These are phyloP conservation scores for Calocera viscosa DNA, from an alignment of 768 basidiomycete species.

Conservation along the genomic window DNA sequence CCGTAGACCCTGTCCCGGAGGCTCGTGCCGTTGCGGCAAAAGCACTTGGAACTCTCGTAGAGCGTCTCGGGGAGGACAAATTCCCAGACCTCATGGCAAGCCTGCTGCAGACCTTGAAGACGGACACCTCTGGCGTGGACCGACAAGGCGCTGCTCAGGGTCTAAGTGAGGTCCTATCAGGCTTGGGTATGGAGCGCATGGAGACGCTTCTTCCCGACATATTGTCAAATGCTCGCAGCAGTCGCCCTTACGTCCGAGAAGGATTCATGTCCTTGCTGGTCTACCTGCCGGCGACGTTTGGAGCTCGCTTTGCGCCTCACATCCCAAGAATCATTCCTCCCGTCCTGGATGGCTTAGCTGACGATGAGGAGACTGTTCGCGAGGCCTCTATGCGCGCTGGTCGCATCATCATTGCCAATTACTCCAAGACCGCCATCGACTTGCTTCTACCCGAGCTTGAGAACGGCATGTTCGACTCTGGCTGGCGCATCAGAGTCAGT, in stretches of 20 bases:
- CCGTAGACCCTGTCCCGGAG: constrained; percentile 82
- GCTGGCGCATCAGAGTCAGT: constrained; percentile 87
- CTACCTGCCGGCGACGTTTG: constrained; percentile 90
- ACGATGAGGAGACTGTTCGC: constrained; percentile 86
- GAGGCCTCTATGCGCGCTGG: constrained; percentile 99
- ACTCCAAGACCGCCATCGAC: constrained; percentile 83
- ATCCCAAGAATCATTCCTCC: constrained; percentile 87
- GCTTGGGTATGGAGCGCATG: constrained; percentile 93
- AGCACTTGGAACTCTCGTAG: constrained; percentile 89
- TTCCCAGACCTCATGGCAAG: constrained; percentile 95
- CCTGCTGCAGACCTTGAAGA: constrained; percentile 73
- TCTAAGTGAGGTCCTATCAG: constrained; percentile 85
- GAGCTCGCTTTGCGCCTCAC: constrained; percentile 91
- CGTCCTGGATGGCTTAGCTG: constrained; percentile 81
- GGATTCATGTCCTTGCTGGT: constrained; percentile 98
- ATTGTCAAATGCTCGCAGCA: constrained; percentile 79
- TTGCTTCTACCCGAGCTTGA: constrained; percentile 88
- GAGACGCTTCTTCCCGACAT: constrained; percentile 91
- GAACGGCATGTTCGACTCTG: constrained; percentile 83
- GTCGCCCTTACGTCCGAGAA: constrained; percentile 82
- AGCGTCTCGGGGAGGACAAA: constrained; percentile 82
- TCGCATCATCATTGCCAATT: constrained; percentile 92
- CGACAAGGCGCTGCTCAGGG: constrained; percentile 97
- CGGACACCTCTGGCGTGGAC: constrained; percentile 89
- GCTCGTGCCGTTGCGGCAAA: constrained; percentile 96